Conservation (phyloP, 805 yeast genomes). For the Candida tammaniensis region DNA sequence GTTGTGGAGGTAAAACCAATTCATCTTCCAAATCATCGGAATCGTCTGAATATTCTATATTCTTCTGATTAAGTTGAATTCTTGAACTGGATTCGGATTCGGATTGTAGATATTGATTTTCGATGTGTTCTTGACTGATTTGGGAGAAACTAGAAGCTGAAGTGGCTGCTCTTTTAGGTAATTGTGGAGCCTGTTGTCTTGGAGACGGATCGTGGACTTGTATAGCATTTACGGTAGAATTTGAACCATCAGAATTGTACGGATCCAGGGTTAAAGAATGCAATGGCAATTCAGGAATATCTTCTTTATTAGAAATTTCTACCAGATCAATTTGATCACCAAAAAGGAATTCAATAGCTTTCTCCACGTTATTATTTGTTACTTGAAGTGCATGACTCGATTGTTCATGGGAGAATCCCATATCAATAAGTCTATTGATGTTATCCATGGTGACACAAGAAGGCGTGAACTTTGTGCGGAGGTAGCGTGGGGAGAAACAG, state of each 20-base stretch:
- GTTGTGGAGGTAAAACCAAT: constrained; percentile 2
- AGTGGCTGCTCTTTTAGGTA: background rate
- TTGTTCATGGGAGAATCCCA: constrained; percentile 40
- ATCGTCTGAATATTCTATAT: background rate
- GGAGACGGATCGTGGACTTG: no score
- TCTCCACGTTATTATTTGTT: constrained; percentile 22
- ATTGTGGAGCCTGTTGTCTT: constrained; percentile 5
- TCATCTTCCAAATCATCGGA: background rate
- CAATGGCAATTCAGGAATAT: constrained; percentile 9
- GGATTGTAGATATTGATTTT: no score
- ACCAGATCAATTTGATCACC: constrained; percentile 21
- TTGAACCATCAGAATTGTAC: no score
- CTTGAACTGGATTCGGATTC: no score
- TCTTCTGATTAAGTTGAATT: no score
- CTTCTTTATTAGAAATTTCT: constrained; percentile 12
- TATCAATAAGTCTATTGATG: constrained; percentile 17
- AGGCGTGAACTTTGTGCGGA: constrained; percentile 1
- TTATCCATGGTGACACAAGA: constrained; percentile 10
- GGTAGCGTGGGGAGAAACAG: no score
- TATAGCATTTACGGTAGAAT: no score
- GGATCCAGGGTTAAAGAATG: no score
- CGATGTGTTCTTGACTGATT: constrained; percentile 1
- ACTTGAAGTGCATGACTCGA: constrained; percentile 35
- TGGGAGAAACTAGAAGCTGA: background rate
- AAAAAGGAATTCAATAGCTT: constrained; percentile 33